A percentile compares a stretch with the other conserved stretches of the same genome.
Evolutionary conservation across 2,329 filamentous ascomycete genomes (phyloP).

Genomic region (Lasiodiplodia sp.): DNA sequence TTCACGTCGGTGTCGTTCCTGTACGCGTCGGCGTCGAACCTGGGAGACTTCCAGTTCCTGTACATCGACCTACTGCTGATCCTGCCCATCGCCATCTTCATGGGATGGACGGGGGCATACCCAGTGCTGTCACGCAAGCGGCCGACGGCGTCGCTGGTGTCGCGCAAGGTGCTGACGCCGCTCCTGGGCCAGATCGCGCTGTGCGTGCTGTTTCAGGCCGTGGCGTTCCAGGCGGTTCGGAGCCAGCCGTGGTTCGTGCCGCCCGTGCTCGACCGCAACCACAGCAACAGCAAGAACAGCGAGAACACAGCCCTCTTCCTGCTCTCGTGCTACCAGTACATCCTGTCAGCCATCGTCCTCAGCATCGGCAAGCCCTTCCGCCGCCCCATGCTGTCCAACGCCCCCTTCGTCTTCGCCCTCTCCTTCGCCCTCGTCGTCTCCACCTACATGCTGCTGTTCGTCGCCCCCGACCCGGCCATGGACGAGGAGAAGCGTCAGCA

Average conservation of each 20-base stretch:
- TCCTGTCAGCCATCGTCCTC: constrained; percentile 85
- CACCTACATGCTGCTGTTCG: constrained; percentile 76
- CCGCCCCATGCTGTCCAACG: constrained; percentile 78
- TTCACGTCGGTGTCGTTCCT: constrained; percentile 97
- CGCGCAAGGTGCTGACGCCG: constrained; percentile 87
- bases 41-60: constrained; percentile 97
- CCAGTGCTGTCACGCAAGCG: constrained; percentile 79
- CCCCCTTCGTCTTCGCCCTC: constrained; percentile 62
- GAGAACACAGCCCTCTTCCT: constrained; percentile 93
- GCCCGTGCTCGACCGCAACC: constrained; percentile 76
- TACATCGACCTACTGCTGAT: constrained; percentile 95
- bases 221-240: constrained; percentile 77
- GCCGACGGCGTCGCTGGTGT: constrained; percentile 90
- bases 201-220: constrained; percentile 77
- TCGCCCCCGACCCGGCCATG: constrained; percentile 57
- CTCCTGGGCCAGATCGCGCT: constrained; percentile 87
- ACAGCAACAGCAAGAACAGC: constrained; percentile 87
- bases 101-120: constrained; percentile 95
- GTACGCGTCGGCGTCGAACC: constrained; percentile 90
- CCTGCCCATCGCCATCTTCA: constrained; percentile 95
- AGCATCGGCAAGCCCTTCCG: constrained; percentile 92
- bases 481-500: not conserved
- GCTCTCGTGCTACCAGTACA: constrained; percentile 93
- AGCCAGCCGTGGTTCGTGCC: constrained; percentile 85
- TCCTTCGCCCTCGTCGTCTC: constrained; percentile 70